phyloP scores from a whole-genome alignment of 163 green algal species.

The Scenedesmus sp. region DNA sequence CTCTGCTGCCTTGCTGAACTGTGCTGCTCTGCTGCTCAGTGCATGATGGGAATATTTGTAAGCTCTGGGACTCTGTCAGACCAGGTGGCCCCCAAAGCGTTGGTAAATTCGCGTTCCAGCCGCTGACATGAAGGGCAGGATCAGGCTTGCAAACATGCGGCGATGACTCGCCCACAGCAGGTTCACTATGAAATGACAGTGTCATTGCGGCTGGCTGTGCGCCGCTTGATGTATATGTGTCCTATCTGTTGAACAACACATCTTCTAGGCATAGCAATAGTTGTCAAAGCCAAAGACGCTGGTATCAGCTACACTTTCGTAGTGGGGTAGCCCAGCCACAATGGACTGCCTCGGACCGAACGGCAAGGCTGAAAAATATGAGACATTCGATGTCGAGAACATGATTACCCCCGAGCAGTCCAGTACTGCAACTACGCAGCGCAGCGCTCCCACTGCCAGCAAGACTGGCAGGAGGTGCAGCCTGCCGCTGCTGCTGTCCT shows the following conservation, averaged over 20 bases:
- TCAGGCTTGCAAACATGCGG: background rate
- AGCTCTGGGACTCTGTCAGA: too few relatives aligned
- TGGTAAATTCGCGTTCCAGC: too few relatives aligned
- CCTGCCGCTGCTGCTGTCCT: background rate
- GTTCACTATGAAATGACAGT: background rate
- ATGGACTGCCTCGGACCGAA: background rate
- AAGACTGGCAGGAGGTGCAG: conserved; percentile 6
- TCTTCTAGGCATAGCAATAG: background rate
- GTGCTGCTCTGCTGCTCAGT: too few relatives aligned
- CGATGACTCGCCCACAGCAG: background rate
- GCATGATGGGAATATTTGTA: too few relatives aligned
- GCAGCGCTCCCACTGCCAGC: background rate
- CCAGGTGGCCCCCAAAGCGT: too few relatives aligned
- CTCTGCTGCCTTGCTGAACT: too few relatives aligned
- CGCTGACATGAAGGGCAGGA: too few relatives aligned
- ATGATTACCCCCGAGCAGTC: background rate
- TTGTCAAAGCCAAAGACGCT: background rate
- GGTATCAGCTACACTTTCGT: background rate
- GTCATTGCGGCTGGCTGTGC: background rate
- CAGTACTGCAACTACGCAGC: background rate
- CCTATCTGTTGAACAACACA: background rate
- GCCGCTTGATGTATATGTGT: too few relatives aligned
- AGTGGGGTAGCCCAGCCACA: background rate
- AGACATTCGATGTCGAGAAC: conserved; percentile 4
- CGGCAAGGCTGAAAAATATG: background rate